Evolutionary conservation across 2,329 filamentous ascomycete genomes (phyloP).

Genomic region (Purpureocillium lavendulum): DNA sequence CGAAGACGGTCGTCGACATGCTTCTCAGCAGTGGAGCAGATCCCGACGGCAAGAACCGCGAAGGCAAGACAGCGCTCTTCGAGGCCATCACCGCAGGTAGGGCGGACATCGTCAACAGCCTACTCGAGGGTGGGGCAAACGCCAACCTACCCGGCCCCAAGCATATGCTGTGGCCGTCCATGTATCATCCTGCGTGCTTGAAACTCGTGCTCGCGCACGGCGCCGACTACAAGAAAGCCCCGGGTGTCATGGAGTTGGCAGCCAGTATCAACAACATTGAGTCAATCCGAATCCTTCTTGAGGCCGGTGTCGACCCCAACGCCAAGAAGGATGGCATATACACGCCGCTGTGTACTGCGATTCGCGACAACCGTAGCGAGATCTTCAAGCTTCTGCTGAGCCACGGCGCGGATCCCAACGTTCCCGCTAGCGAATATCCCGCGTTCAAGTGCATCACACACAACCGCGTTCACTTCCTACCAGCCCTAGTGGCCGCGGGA

Average conservation of each 20-base stretch:
- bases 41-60: conserved; percentile 48
- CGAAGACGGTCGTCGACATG: conserved; percentile 46
- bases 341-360: conserved; percentile 59
- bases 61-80: conserved; percentile 56
- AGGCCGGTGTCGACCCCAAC: conserved; percentile 53
- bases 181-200: conserved; percentile 49
- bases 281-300: conserved; percentile 47
- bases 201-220: conserved; percentile 50
- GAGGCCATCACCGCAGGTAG: conserved; percentile 51
- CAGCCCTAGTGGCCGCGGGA: conserved; percentile 50
- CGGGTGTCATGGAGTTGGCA: conserved; percentile 57
- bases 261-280: conserved; percentile 56
- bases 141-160: conserved; percentile 62
- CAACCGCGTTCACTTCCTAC: conserved; percentile 51
- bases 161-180: conserved; percentile 59
- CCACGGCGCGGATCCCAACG: conserved; percentile 54
- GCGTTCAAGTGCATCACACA: conserved; percentile 63
- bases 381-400: conserved; percentile 51
- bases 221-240: conserved; percentile 50
- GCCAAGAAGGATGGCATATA: conserved; percentile 57
- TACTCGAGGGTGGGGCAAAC: conserved; percentile 50
- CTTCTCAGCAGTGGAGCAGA: conserved; percentile 53
- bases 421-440: conserved; percentile 55
- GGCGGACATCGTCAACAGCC: conserved; percentile 43
- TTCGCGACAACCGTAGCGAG: conserved; percentile 56